These are phyloP conservation scores for Macadamia integrifolia DNA, from an alignment of 164 flowering plant species.

Conservation along the genomic window DNA sequence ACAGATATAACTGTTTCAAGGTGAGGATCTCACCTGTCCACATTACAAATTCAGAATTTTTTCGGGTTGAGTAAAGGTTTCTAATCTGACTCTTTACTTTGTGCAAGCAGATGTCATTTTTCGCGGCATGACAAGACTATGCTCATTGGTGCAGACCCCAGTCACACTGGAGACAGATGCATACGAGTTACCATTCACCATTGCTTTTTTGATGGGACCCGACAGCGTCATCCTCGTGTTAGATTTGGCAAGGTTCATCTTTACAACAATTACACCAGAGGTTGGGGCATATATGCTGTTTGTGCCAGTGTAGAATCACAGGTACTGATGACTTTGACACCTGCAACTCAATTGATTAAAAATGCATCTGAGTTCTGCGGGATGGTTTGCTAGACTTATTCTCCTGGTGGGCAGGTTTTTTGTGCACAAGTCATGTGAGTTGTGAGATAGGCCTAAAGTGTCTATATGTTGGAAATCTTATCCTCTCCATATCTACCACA, in stretches of 20 bases:
- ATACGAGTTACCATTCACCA: conserved; percentile 82
- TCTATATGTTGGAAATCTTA: too few relatives aligned
- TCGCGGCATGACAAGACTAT: conserved; percentile 66
- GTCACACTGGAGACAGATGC: conserved; percentile 64
- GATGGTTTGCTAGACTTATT: background rate
- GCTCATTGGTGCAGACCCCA: conserved; percentile 80
- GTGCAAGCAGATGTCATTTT: conserved; percentile 59
- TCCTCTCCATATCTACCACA: too few relatives aligned
- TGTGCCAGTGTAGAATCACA: conserved; percentile 90
- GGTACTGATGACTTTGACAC: conserved; percentile 27
- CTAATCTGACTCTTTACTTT: background rate
- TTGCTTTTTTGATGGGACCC: conserved; percentile 79
- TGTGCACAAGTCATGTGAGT: background rate
- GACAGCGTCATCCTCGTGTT: conserved; percentile 88
- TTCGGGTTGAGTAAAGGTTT: background rate
- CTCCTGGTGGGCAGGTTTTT: background rate
- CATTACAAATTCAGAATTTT: background rate
- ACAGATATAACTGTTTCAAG: conserved; percentile 82
- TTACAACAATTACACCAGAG: conserved; percentile 78
- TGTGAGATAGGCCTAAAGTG: background rate
- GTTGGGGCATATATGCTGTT: conserved; percentile 89
- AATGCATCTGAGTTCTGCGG: background rate
- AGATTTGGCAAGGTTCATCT: conserved; percentile 80
- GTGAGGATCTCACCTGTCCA: conserved; percentile 17
- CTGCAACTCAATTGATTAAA: background rate